Percentiles rank a stretch among this genome's conserved stretches.
phyloP scores from a whole-genome alignment of 2,329 filamentous ascomycete genomes.

The Stagonosporopsis cucurbitacearum region DNA sequence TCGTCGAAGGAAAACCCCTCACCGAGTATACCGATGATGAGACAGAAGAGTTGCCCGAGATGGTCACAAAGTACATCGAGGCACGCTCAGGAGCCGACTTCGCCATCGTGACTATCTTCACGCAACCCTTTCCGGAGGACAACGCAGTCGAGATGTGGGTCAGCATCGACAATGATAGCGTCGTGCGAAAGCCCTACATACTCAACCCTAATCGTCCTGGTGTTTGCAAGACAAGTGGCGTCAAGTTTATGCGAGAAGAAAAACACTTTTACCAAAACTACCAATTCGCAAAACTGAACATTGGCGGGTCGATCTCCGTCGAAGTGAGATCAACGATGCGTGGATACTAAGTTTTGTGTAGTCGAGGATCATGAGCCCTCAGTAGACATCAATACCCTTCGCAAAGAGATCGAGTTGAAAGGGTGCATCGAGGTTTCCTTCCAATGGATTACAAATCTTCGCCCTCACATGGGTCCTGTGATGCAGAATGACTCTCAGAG shows the following conservation, averaged over 20 bases:
- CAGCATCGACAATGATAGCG: slow-evolving; percentile 26
- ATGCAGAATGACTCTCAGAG: neutral
- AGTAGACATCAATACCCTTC: slow-evolving; percentile 5
- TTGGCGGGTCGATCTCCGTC: slow-evolving; percentile 7
- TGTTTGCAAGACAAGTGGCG: neutral
- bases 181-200: neutral
- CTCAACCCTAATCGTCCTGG: neutral
- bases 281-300: slow-evolving; percentile 28
- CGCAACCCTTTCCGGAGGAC: neutral
- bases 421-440: slow-evolving; percentile 3
- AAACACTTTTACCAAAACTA: slow-evolving; percentile 23
- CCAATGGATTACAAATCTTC: neutral
- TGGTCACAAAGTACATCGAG: slow-evolving; percentile 42
- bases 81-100: slow-evolving; percentile 35
- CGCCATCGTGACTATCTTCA: slow-evolving; percentile 1
- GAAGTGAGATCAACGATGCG: neutral
- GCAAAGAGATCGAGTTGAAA: neutral
- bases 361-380: slow-evolving; percentile 3
- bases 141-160: slow-evolving; percentile 17
- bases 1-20: slow-evolving; percentile 22
- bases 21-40: slow-evolving; percentile 38
- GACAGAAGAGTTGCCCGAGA: slow-evolving; percentile 1
- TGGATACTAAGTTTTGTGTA: neutral
- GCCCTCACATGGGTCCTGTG: slow-evolving; percentile 11
- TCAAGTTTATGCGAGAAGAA: neutral